Conservation (phyloP, 2,329 filamentous ascomycete species). For the Neonectria coccinea region DNA sequence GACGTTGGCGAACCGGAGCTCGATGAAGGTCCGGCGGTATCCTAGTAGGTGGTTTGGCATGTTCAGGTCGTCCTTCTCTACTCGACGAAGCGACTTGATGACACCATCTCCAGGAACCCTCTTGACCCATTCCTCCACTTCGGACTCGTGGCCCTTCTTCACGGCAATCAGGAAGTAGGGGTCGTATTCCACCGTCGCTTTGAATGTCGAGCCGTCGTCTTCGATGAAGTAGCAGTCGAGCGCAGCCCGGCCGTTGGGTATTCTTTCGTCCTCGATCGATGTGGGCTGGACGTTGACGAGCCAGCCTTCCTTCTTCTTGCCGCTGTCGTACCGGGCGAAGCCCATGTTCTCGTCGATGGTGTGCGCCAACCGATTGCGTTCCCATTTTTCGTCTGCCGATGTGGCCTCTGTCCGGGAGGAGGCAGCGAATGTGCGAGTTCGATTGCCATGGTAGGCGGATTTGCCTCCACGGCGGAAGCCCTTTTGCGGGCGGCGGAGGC, state of each 20-base stretch:
- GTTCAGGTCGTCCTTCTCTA: conserved; percentile 92
- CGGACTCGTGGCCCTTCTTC: conserved; percentile 86
- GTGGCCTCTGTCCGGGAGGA: conserved; percentile 85
- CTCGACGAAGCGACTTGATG: conserved; percentile 79
- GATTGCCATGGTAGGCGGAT: conserved; percentile 75
- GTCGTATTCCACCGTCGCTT: conserved; percentile 95
- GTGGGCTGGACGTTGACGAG: conserved; percentile 96
- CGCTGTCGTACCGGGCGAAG: conserved; percentile 90
- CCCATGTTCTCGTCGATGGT: conserved; percentile 96
- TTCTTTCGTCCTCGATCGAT: conserved; percentile 84
- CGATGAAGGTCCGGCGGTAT: conserved; percentile 87
- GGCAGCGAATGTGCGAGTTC: conserved; percentile 82
- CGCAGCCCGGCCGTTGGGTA: conserved; percentile 85
- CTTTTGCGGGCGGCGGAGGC: conserved; percentile 70
- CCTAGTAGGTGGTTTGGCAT: conserved; percentile 97
- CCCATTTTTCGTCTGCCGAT: conserved; percentile 91
- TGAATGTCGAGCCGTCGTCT: conserved; percentile 89
- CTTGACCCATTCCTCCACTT: conserved; percentile 96
- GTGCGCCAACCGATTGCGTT: conserved; percentile 84
- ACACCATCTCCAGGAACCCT: conserved; percentile 81
- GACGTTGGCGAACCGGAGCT: conserved; percentile 89
- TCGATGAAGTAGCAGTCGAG: conserved; percentile 98
- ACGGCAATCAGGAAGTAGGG: conserved; percentile 96
- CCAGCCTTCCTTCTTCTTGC: conserved; percentile 86
- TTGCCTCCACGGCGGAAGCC: conserved; percentile 77